Evolutionary conservation across 306 rosid species (phyloP).

Genomic region (Dryas octopetala): DNA sequence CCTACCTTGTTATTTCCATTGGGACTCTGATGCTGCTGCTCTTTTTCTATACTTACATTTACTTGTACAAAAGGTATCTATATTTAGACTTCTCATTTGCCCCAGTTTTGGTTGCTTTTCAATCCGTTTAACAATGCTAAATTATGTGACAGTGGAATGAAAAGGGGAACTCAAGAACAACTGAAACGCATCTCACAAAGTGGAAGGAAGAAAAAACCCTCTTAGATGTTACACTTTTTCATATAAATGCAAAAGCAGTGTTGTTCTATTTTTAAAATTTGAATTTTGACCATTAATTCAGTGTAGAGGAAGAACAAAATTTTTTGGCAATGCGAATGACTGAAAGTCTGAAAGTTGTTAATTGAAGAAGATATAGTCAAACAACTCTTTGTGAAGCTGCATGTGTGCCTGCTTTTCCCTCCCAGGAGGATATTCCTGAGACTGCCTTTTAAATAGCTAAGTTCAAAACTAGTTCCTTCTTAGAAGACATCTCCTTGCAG

Average conservation of each 20-base stretch:
- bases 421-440: no score
- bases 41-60: constrained; percentile 58
- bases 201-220: constrained; percentile 67
- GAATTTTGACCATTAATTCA: not conserved
- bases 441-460: no score
- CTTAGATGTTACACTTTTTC: constrained; percentile 27
- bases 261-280: not conserved
- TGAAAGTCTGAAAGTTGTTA: not conserved
- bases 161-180: constrained; percentile 42
- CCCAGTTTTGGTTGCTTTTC: constrained; percentile 20
- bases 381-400: no score
- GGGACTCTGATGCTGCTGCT: constrained; percentile 48
- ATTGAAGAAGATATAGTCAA: not conserved
- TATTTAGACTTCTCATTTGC: constrained; percentile 4
- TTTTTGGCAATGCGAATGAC: not conserved
- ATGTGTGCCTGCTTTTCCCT: not conserved
- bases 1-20: constrained; percentile 54
- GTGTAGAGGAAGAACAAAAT: not conserved
- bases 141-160: constrained; percentile 57
- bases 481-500: no score
- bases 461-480: no score
- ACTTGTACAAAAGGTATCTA: constrained; percentile 62
- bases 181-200: constrained; percentile 56
- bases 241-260: not conserved
- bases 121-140: constrained; percentile 2